Evolutionary conservation across 2,329 filamentous ascomycete species (phyloP).

Genomic region (Stagonosporopsis chrysanthemi): DNA sequence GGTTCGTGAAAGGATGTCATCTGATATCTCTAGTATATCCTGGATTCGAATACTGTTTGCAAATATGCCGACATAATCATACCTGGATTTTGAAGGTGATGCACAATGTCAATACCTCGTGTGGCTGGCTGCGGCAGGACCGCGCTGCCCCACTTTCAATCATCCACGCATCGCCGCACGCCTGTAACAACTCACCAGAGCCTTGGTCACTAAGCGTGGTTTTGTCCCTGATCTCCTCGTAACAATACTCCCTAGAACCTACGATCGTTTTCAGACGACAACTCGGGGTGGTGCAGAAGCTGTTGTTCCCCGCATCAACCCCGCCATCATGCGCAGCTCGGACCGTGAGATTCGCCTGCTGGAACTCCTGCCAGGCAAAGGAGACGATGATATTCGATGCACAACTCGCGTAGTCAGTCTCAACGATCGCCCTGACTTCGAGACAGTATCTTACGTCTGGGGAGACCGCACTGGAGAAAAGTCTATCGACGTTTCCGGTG

Average conservation of each 20-base stretch:
- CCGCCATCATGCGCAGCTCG: neutral
- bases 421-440: slow-evolving; percentile 15
- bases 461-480: slow-evolving; percentile 17
- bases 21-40: too few species aligned
- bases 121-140: neutral
- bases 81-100: too few species aligned
- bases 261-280: neutral
- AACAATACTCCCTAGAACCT: neutral
- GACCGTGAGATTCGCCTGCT: slow-evolving; percentile 22
- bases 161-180: neutral
- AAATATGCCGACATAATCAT: too few species aligned
- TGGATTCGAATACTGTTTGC: too few species aligned
- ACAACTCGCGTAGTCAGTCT: slow-evolving; percentile 10
- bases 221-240: neutral
- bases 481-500: slow-evolving; percentile 18
- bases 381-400: slow-evolving; percentile 12
- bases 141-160: neutral
- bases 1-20: too few species aligned
- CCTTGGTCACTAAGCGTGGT: neutral
- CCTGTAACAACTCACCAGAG: neutral
- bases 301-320: neutral
- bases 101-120: too few species aligned
- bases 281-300: neutral
- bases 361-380: slow-evolving; percentile 16
- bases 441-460: slow-evolving; percentile 35